phyloP scores from a whole-genome alignment of 768 basidiomycete species.

The Stropharia rugosoannulata region DNA sequence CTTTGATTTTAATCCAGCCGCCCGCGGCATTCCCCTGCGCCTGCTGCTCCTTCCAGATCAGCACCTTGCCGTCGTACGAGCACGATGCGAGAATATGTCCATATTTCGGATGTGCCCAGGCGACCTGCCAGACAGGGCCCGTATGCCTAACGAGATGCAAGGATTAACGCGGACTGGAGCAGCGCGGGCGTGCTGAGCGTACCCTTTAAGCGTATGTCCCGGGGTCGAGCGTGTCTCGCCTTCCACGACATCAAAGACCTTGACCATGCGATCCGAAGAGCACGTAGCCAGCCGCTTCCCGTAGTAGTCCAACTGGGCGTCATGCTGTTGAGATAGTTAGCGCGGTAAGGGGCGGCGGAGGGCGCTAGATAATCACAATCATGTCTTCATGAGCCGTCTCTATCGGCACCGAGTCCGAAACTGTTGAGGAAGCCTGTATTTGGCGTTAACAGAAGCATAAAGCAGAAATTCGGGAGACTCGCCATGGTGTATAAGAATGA shows the following conservation, averaged over 20 bases:
- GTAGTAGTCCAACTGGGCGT: constrained; percentile 97
- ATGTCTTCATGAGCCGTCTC: constrained; percentile 98
- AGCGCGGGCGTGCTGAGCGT: neutral
- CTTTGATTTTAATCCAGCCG: constrained; percentile 93
- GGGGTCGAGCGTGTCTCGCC: constrained; percentile 69
- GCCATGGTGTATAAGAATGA: constrained; percentile 9
- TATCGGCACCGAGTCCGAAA: constrained; percentile 75
- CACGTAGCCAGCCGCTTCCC: constrained; percentile 96
- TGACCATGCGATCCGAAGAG: constrained; percentile 92
- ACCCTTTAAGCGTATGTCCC: constrained; percentile 84
- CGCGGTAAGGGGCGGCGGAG: constrained; percentile 1
- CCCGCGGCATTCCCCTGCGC: constrained; percentile 52
- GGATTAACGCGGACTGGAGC: neutral
- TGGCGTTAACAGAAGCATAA: neutral
- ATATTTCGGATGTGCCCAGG: constrained; percentile 98
- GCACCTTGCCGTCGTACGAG: constrained; percentile 96
- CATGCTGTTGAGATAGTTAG: constrained; percentile 61
- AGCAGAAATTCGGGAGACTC: neutral
- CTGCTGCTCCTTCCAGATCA: constrained; percentile 96
- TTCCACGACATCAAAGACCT: constrained; percentile 92
- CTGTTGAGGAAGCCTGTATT: constrained; percentile 46
- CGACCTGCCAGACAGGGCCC: constrained; percentile 97
- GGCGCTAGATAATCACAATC: constrained; percentile 59
- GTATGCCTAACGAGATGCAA: constrained; percentile 63
- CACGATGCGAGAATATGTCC: constrained; percentile 97